Evolutionary conservation across 345 rosid species (phyloP).

Genomic region (Combretum micranthum): DNA sequence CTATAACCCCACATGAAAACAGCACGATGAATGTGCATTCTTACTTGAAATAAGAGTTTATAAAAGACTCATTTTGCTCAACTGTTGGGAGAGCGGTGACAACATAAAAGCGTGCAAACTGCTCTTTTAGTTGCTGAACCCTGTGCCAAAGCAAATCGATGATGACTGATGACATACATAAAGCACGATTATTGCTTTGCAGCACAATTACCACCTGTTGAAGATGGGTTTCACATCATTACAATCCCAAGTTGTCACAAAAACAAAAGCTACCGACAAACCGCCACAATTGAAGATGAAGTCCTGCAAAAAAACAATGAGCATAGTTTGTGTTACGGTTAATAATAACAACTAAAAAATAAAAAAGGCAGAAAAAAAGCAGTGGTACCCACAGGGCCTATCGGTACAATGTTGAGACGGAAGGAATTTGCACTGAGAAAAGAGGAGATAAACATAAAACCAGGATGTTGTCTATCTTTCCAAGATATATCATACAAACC

Average conservation of each 20-base stretch:
- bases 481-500: slow-evolving; percentile 69
- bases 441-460: slow-evolving; percentile 68
- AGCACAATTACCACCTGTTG: slow-evolving; percentile 37
- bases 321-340: background rate
- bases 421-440: slow-evolving; percentile 67
- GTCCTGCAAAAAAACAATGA: slow-evolving; percentile 35
- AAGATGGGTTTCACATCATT: slow-evolving; percentile 32
- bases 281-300: slow-evolving; percentile 91
- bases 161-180: background rate
- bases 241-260: slow-evolving; percentile 68
- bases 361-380: background rate
- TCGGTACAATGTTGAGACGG: slow-evolving; percentile 71
- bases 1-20: background rate
- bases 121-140: slow-evolving; percentile 56
- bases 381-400: slow-evolving; percentile 52
- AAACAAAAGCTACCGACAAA: slow-evolving; percentile 73
- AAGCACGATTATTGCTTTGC: background rate
- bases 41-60: slow-evolving; percentile 78
- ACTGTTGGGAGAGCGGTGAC: slow-evolving; percentile 50
- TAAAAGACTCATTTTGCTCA: slow-evolving; percentile 67
- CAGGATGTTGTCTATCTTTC: slow-evolving; percentile 58
- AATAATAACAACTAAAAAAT: background rate
- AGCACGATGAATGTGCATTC: slow-evolving; percentile 14
- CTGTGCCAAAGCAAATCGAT: slow-evolving; percentile 24
- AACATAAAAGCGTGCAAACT: slow-evolving; percentile 65